These are phyloP conservation scores for Chlamydomonas sphaeroides DNA, from an alignment of 139 green algal species.

Conservation along the genomic window DNA sequence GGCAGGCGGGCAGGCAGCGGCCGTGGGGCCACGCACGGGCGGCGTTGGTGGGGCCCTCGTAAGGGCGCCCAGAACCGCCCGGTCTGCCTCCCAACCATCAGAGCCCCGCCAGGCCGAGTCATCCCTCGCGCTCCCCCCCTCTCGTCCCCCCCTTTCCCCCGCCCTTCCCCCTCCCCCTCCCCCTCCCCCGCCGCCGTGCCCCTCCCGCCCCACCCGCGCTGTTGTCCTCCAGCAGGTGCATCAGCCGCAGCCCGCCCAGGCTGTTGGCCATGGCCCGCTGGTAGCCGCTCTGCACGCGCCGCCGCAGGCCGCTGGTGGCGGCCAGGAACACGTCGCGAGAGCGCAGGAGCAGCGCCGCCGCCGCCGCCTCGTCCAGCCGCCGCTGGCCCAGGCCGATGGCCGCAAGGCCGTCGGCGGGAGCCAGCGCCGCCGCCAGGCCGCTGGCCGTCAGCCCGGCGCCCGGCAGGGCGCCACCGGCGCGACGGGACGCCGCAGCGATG, in stretches of 20 bases:
- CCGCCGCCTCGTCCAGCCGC: neutral
- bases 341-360: neutral
- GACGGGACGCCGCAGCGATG: too few species aligned
- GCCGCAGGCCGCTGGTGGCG: conserved; percentile 33
- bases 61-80: too few species aligned
- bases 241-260: conserved; percentile 40
- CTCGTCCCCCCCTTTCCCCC: too few species aligned
- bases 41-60: too few species aligned
- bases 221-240: conserved; percentile 64
- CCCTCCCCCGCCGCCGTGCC: neutral
- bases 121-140: too few species aligned
- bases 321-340: conserved; percentile 27
- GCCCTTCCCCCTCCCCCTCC: too few species aligned
- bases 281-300: conserved; percentile 56
- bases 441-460: conserved; percentile 5
- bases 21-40: too few species aligned
- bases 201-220: conserved; percentile 49
- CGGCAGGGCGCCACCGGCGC: too few species aligned
- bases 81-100: too few species aligned
- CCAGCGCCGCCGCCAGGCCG: conserved; percentile 1
- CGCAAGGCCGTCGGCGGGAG: neutral
- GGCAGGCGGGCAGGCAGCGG: too few species aligned
- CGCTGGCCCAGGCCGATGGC: neutral
- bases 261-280: conserved; percentile 57
- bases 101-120: too few species aligned